A percentile compares a stretch with the other conserved stretches of the same genome.
Evolutionary conservation across 2,329 filamentous ascomycete species (phyloP).

Genomic region (Beauveria varroae): DNA sequence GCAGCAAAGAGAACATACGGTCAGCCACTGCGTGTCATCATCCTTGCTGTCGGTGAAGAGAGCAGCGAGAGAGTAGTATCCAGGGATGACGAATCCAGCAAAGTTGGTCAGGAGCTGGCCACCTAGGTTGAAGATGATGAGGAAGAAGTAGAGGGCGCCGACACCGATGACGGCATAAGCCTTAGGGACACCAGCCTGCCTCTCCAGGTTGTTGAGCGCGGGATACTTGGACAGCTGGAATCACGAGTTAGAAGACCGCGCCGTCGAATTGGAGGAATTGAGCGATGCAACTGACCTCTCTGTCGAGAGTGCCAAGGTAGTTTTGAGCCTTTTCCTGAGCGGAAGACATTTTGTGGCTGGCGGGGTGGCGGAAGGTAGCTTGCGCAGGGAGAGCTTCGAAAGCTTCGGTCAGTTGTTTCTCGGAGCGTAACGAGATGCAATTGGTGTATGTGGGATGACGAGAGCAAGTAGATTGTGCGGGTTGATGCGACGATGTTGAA

Average conservation of each 20-base stretch:
- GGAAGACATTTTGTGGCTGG: conserved; percentile 52
- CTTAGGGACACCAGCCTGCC: conserved; percentile 75
- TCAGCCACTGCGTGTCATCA: conserved; percentile 77
- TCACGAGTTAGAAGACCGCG: neutral
- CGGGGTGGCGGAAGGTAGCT: conserved; percentile 11
- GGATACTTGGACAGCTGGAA: conserved; percentile 76
- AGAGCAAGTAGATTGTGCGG: neutral
- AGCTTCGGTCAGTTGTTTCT: neutral
- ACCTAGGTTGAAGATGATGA: conserved; percentile 87
- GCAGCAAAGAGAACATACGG: conserved; percentile 40
- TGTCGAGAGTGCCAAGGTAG: conserved; percentile 72
- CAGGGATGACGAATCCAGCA: conserved; percentile 74
- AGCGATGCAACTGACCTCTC: conserved; percentile 54
- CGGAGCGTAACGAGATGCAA: neutral
- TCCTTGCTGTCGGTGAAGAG: conserved; percentile 64
- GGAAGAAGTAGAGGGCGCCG: conserved; percentile 76
- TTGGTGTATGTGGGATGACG: neutral
- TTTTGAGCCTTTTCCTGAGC: conserved; percentile 70
- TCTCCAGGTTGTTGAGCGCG: conserved; percentile 76
- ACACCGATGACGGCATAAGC: conserved; percentile 74
- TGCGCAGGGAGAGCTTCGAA: neutral
- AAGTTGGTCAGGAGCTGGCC: conserved; percentile 83
- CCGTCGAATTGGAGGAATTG: neutral
- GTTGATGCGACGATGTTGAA: conserved; percentile 8
- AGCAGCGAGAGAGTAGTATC: conserved; percentile 75